A percentile compares a stretch with the other conserved stretches of the same genome.
Evolutionary conservation across 208 protist genomes (phyloP).

Genomic region (Wallacemonas sp.): DNA sequence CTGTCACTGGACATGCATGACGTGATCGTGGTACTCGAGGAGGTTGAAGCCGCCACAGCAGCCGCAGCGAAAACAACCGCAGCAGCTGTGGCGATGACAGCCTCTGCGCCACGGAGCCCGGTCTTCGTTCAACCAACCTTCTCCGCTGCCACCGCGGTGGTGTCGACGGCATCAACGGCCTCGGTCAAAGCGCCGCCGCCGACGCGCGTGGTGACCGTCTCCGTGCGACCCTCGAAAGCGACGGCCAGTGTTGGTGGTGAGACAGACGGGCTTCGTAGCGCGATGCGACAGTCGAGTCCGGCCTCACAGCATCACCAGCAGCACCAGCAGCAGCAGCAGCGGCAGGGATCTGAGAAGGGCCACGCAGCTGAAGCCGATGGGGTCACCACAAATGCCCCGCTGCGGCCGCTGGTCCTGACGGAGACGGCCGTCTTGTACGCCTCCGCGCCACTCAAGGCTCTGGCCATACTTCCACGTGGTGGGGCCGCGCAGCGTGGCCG

Average conservation of each 20-base stretch:
- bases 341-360: too few relatives aligned
- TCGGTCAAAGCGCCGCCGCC: too few relatives aligned
- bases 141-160: too few relatives aligned
- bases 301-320: not conserved
- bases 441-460: conserved; percentile 25
- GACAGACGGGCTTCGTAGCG: too few relatives aligned
- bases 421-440: conserved; percentile 36
- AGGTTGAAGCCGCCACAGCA: conserved; percentile 3
- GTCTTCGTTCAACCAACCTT: too few relatives aligned
- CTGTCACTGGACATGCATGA: conserved; percentile 6
- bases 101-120: not conserved
- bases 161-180: too few relatives aligned
- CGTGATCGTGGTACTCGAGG: not conserved
- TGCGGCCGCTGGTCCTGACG: not conserved
- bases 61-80: not conserved
- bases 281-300: too few relatives aligned
- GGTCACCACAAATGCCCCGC: not conserved
- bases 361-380: not conserved
- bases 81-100: not conserved
- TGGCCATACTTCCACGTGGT: conserved; percentile 1
- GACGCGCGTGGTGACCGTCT: too few relatives aligned
- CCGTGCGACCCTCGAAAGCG: too few relatives aligned
- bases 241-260: too few relatives aligned
- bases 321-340: not conserved
- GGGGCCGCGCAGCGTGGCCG: too few relatives aligned